phyloP scores from a whole-genome alignment of 1,284 basidiomycete species.

The Cutaneotrichosporon mucoides region DNA sequence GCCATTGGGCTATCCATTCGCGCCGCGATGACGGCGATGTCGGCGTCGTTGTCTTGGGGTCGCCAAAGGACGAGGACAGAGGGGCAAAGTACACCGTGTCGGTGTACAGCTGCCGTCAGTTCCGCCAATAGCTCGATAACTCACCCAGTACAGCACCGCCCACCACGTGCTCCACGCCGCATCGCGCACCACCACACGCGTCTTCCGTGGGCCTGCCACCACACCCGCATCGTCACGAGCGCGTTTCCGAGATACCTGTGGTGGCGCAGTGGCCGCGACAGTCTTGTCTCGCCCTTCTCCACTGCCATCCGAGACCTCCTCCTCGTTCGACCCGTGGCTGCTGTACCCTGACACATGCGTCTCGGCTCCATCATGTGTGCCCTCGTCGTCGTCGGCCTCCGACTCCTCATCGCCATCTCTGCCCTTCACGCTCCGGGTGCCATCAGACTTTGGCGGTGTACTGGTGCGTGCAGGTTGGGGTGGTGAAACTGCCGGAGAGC shows the following conservation, averaged over 20 bases:
- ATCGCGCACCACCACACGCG: constrained; percentile 65
- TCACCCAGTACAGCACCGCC: constrained; percentile 75
- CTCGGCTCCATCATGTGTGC: constrained; percentile 3
- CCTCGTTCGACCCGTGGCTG: neutral
- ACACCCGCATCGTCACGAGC: neutral
- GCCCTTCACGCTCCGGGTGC: neutral
- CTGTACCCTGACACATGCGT: neutral
- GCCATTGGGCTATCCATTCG: constrained; percentile 44
- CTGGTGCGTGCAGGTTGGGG: neutral
- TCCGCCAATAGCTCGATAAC: constrained; percentile 23
- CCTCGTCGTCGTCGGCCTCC: constrained; percentile 12
- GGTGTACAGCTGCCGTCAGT: constrained; percentile 64
- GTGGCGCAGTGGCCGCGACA: neutral
- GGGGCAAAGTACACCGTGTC: constrained; percentile 80
- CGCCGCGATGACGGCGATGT: constrained; percentile 20
- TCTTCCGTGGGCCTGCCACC: constrained; percentile 51
- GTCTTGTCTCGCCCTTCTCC: neutral
- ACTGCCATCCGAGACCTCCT: neutral
- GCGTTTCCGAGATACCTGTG: constrained; percentile 7
- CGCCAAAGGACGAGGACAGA: constrained; percentile 58
- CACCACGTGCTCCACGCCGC: constrained; percentile 77
- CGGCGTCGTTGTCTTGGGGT: neutral
- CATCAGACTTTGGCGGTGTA: constrained; percentile 2
- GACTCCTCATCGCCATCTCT: neutral
- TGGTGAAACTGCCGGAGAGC: neutral